phyloP scores from a whole-genome alignment of 345 rosid genomes.

The Dipteronia dyeriana region DNA sequence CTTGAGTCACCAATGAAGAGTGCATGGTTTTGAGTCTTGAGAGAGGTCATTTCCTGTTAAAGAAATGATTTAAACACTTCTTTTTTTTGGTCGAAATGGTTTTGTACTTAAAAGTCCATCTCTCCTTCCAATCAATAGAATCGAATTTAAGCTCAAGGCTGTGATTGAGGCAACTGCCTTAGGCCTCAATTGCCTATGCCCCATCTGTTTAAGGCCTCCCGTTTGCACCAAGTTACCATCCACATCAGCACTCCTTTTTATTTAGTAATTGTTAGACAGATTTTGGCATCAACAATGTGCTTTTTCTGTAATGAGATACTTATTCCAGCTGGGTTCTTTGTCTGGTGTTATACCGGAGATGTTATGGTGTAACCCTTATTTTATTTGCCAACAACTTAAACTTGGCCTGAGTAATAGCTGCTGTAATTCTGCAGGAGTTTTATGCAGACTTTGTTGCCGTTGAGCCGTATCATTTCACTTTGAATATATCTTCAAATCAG shows the following conservation, averaged over 20 bases:
- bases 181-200: too few species aligned
- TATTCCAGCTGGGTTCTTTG: not conserved
- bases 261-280: not conserved
- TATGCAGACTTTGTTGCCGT: slow-evolving; percentile 91
- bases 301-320: slow-evolving; percentile 3
- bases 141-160: too few species aligned
- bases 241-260: not conserved
- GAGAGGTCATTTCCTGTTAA: slow-evolving; percentile 1
- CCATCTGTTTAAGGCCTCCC: too few species aligned
- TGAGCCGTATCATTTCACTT: slow-evolving; percentile 87
- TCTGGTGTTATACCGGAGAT: not conserved
- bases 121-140: not conserved
- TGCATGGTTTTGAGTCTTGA: not conserved
- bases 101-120: slow-evolving; percentile 2
- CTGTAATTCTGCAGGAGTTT: slow-evolving; percentile 71
- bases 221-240: too few species aligned
- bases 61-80: not conserved
- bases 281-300: not conserved
- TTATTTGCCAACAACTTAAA: not conserved
- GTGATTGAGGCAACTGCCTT: too few species aligned
- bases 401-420: not conserved
- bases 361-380: not conserved
- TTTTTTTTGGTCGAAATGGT: not conserved
- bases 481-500: slow-evolving; percentile 79
- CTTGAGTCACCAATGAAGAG: not conserved